Evolutionary conservation across 2,329 filamentous ascomycete species (phyloP).

Genomic region (Aspergillus persii): DNA sequence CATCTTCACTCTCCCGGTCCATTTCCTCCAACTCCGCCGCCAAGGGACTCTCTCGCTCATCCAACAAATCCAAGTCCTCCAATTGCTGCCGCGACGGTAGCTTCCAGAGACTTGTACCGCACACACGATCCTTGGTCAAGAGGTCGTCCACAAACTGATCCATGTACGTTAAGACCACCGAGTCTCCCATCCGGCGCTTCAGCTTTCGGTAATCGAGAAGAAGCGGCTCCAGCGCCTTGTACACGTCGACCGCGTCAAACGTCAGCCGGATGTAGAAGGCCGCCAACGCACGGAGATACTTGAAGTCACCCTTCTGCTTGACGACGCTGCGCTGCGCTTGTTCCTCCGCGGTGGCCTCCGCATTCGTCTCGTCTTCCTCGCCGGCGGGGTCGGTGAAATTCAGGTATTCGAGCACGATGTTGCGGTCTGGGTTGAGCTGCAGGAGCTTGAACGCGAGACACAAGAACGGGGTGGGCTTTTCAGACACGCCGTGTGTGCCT

Average conservation of each 20-base stretch:
- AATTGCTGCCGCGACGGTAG: slow-evolving; percentile 76
- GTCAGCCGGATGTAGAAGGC: slow-evolving; percentile 93
- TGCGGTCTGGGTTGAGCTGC: slow-evolving; percentile 77
- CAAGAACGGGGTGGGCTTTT: slow-evolving; percentile 85
- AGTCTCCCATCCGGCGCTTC: slow-evolving; percentile 69
- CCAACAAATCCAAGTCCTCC: slow-evolving; percentile 85
- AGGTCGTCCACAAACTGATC: slow-evolving; percentile 95
- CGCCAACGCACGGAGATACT: slow-evolving; percentile 83
- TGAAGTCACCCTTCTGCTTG: slow-evolving; percentile 50
- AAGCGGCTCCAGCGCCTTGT: slow-evolving; percentile 74
- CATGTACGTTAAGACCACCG: slow-evolving; percentile 73
- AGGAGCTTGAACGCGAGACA: slow-evolving; percentile 94
- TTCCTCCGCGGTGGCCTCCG: slow-evolving; percentile 16
- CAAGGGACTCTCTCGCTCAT: slow-evolving; percentile 79
- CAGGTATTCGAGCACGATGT: slow-evolving; percentile 77
- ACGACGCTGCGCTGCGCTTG: slow-evolving; percentile 28
- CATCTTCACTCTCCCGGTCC: slow-evolving; percentile 32
- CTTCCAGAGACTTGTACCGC: slow-evolving; percentile 89
- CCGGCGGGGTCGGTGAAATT: slow-evolving; percentile 71
- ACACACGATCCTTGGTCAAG: slow-evolving; percentile 82
- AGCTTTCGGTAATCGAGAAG: slow-evolving; percentile 82
- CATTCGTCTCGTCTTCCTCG: slow-evolving; percentile 29
- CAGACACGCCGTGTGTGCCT: slow-evolving; percentile 78
- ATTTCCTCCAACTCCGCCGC: slow-evolving; percentile 60
- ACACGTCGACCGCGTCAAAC: slow-evolving; percentile 77